Evolutionary conservation across 768 basidiomycete genomes (phyloP).

Genomic region (Strobilomyces dryophilus): DNA sequence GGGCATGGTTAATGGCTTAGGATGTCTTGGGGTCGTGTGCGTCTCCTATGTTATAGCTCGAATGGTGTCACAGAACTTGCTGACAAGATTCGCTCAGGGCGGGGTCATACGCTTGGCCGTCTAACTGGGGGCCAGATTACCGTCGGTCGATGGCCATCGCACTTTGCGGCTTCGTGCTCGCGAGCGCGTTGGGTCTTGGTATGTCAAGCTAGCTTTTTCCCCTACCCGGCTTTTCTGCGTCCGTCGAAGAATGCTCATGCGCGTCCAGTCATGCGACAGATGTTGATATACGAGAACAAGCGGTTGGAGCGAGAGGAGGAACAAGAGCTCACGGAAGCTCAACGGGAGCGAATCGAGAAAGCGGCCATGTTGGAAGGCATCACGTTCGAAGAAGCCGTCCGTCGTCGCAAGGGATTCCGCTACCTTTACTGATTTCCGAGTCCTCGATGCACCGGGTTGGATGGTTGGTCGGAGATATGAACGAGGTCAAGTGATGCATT

Average conservation of each 20-base stretch:
- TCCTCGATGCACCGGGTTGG: neutral
- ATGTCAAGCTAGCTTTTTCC: neutral
- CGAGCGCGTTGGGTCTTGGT: slow-evolving; percentile 33
- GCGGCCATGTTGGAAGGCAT: slow-evolving; percentile 58
- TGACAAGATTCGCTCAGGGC: neutral
- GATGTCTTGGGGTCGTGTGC: slow-evolving; percentile 56
- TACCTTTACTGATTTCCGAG: slow-evolving; percentile 42
- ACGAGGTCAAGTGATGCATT: too few species aligned
- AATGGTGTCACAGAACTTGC: neutral
- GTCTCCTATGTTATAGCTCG: slow-evolving; percentile 13
- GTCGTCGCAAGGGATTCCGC: slow-evolving; percentile 39
- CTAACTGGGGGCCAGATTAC: neutral
- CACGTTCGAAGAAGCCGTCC: slow-evolving; percentile 46
- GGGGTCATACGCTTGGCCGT: neutral
- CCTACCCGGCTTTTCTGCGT: neutral
- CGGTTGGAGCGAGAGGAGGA: slow-evolving; percentile 50
- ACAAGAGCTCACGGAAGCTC: slow-evolving; percentile 38
- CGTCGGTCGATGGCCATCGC: neutral
- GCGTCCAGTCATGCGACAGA: slow-evolving; percentile 36
- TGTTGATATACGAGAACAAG: slow-evolving; percentile 49
- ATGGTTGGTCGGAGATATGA: too few species aligned
- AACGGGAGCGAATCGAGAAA: slow-evolving; percentile 49
- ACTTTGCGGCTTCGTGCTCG: slow-evolving; percentile 27
- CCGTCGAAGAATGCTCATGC: neutral
- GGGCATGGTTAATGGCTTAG: slow-evolving; percentile 59